Conservation (phyloP, 1,284 basidiomycete species). For the Neolentinus lepideus region DNA sequence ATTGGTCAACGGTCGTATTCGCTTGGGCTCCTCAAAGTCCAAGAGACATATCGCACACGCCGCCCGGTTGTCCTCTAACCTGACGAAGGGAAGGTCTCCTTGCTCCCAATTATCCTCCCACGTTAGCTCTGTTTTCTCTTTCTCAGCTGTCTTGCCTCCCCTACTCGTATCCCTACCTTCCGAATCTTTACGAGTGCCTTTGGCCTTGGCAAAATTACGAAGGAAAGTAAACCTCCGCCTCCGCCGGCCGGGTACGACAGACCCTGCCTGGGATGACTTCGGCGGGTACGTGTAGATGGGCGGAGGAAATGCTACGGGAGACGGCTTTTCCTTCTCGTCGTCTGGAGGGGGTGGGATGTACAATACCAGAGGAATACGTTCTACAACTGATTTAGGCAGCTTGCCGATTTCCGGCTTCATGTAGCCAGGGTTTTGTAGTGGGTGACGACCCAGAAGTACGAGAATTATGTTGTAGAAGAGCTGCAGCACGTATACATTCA, state of each 20-base stretch:
- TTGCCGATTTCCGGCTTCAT: constrained; percentile 75
- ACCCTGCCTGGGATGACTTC: constrained; percentile 19
- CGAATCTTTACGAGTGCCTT: constrained; percentile 14
- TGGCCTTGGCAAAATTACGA: constrained; percentile 10
- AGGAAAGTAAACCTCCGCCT: constrained; percentile 41
- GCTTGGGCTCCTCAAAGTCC: constrained; percentile 73
- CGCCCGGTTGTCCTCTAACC: constrained; percentile 72
- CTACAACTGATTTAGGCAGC: constrained; percentile 58
- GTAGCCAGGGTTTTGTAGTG: constrained; percentile 58
- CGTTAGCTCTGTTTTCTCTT: constrained; percentile 32
- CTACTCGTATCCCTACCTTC: constrained; percentile 19
- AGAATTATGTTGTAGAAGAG: constrained; percentile 70
- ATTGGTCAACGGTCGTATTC: constrained; percentile 21
- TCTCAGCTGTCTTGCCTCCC: constrained; percentile 21
- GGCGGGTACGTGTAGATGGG: constrained; percentile 53
- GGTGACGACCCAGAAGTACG: constrained; percentile 70
- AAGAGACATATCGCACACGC: constrained; percentile 76
- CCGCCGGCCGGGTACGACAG: constrained; percentile 27
- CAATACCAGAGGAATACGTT: constrained; percentile 71
- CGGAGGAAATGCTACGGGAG: constrained; percentile 33
- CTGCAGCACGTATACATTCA: constrained; percentile 26
- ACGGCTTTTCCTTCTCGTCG: constrained; percentile 22
- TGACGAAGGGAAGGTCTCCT: constrained; percentile 52
- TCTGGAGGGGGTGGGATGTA: constrained; percentile 76
- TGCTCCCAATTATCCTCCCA: constrained; percentile 46